A percentile compares a stretch with the other conserved stretches of the same genome.
phyloP scores from a whole-genome alignment of 176 grass and related monocot genomes.

The Neostapfia colusana region DNA sequence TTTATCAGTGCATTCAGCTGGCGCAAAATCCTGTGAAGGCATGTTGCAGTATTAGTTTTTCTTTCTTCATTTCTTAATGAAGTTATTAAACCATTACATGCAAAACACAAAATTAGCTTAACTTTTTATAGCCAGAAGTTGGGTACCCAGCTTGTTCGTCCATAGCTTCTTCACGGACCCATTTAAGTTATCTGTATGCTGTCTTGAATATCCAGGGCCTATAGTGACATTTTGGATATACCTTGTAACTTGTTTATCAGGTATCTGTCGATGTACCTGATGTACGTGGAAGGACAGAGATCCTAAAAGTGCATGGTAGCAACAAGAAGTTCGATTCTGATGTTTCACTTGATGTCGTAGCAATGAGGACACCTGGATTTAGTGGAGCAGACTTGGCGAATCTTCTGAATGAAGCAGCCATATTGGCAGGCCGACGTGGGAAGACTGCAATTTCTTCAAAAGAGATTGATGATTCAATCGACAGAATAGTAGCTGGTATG shows the following conservation, averaged over 20 bases:
- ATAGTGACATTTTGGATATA: conserved; percentile 13
- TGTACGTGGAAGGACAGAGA: conserved; percentile 92
- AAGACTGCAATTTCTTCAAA: conserved; percentile 84
- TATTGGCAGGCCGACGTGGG: conserved; percentile 82
- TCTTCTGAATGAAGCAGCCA: conserved; percentile 95
- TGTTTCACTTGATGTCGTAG: conserved; percentile 96
- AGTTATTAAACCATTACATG: neutral
- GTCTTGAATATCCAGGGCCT: neutral
- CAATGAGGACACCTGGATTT: conserved; percentile 98
- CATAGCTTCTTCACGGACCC: neutral
- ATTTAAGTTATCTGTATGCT: conserved; percentile 17
- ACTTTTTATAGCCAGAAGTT: neutral
- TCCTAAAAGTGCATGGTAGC: conserved; percentile 87
- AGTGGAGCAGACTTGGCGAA: conserved; percentile 99
- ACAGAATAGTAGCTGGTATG: conserved; percentile 99
- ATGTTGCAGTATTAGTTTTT: neutral
- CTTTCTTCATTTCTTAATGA: conserved; percentile 6
- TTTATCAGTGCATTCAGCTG: neutral
- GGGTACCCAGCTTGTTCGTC: neutral
- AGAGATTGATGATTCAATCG: conserved; percentile 98
- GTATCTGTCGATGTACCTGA: conserved; percentile 95
- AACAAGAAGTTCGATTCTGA: conserved; percentile 95
- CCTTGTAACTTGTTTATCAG: conserved; percentile 43
- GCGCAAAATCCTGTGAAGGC: conserved; percentile 2
- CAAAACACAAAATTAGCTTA: neutral